These are phyloP conservation scores for Nannochloris sp. DNA, from an alignment of 139 green algal genomes.

Conservation along the genomic window DNA sequence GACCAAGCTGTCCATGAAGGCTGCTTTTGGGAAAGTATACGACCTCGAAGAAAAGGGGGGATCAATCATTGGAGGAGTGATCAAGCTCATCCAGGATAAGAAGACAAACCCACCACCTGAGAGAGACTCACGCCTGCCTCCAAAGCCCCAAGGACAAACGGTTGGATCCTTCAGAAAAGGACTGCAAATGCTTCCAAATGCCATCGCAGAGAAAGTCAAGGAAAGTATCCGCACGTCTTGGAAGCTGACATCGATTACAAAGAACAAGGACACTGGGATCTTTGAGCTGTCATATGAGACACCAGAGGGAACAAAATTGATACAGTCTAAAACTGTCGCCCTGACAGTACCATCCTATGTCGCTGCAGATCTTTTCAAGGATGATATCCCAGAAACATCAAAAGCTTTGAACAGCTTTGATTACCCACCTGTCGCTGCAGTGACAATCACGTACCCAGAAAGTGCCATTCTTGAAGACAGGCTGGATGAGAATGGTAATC, in stretches of 20 bases:
- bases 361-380: slow-evolving; percentile 63
- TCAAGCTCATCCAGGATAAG: slow-evolving; percentile 72
- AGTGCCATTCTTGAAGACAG: slow-evolving; percentile 67
- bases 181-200: slow-evolving; percentile 80
- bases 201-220: slow-evolving; percentile 67
- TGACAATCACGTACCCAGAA: slow-evolving; percentile 83
- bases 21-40: slow-evolving; percentile 87
- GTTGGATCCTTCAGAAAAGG: slow-evolving; percentile 89
- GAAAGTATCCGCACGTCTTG: slow-evolving; percentile 59
- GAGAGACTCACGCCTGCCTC: slow-evolving; percentile 75
- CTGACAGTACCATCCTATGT: slow-evolving; percentile 88
- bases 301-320: slow-evolving; percentile 52
- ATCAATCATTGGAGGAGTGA: slow-evolving; percentile 76
- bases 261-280: slow-evolving; percentile 23
- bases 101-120: slow-evolving; percentile 68
- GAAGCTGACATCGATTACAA: slow-evolving; percentile 72
- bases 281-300: slow-evolving; percentile 76
- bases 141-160: slow-evolving; percentile 87
- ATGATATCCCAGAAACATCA: slow-evolving; percentile 31
- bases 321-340: slow-evolving; percentile 53
- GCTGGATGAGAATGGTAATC: slow-evolving; percentile 43
- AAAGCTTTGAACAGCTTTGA: slow-evolving; percentile 72
- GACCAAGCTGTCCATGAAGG: slow-evolving; percentile 93
- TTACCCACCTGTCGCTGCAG: slow-evolving; percentile 91
- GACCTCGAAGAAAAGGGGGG: slow-evolving; percentile 84